Evolutionary conservation across 176 grass and related monocot species (phyloP).

Genomic region (Aegilops bicornis): DNA sequence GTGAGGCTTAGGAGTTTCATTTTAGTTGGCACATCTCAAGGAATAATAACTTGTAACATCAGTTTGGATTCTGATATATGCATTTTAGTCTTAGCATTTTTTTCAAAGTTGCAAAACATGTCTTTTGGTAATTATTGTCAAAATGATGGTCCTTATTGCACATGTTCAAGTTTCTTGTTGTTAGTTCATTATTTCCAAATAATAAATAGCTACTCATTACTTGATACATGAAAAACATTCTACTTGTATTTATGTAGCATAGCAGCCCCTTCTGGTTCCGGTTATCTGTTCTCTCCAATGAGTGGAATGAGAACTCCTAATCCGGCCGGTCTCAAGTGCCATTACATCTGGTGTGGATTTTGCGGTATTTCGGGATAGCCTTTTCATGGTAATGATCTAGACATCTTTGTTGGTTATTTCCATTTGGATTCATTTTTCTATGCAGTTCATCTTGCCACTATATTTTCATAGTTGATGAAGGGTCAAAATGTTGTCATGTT

Average conservation of each 20-base stretch:
- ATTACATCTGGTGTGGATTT: conserved; percentile 67
- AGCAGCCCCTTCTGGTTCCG: conserved; percentile 82
- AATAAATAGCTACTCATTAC: background rate
- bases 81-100: background rate
- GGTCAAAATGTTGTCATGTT: background rate
- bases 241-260: conserved; percentile 58
- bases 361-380: conserved; percentile 72
- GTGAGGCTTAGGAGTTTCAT: conserved; percentile 36
- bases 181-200: background rate
- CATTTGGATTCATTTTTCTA: background rate
- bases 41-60: background rate
- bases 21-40: background rate
- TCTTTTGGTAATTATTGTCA: background rate
- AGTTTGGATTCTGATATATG: background rate
- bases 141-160: background rate
- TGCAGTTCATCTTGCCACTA: background rate
- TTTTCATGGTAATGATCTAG: conserved; percentile 72
- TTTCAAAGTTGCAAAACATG: background rate
- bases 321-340: conserved; percentile 43
- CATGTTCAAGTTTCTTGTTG: background rate
- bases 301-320: conserved; percentile 75
- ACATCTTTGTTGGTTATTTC: background rate
- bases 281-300: conserved; percentile 75
- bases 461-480: background rate
- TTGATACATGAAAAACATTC: conserved; percentile 14